phyloP scores from a whole-genome alignment of 768 basidiomycete species.

The Cystobasidium onofrii region DNA sequence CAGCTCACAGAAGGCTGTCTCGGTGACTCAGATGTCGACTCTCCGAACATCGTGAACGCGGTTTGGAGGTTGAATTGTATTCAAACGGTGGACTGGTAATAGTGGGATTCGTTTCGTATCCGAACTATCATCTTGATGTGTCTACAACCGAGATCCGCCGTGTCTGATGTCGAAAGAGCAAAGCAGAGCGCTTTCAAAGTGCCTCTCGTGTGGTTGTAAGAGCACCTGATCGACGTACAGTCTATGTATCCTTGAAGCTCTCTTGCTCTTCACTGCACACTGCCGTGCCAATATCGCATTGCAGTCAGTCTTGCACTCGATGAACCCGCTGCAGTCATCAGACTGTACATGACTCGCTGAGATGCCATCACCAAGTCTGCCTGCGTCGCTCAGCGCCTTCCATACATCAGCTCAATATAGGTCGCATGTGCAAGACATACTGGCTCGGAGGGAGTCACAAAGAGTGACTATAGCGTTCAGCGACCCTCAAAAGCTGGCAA shows the following conservation, averaged over 20 bases:
- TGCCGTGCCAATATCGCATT: not conserved
- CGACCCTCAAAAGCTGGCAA: constrained; percentile 10
- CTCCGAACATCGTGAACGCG: constrained; percentile 36
- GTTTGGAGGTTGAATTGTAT: not conserved
- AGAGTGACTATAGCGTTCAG: not conserved
- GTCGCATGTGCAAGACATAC: not conserved
- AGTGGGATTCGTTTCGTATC: constrained; percentile 18
- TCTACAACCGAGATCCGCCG: not conserved
- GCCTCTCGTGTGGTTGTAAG: no score
- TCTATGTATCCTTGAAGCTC: no score
- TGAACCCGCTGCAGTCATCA: no score
- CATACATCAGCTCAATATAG: not conserved
- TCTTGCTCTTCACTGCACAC: not conserved
- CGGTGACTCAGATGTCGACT: constrained; percentile 37
- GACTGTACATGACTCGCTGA: no score
- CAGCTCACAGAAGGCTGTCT: constrained; percentile 30
- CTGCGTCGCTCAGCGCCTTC: not conserved
- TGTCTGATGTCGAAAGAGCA: not conserved
- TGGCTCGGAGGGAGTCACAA: not conserved
- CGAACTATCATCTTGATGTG: constrained; percentile 14
- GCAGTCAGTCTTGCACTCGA: not conserved
- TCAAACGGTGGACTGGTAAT: no score
- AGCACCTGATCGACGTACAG: no score
- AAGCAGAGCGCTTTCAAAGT: no score
- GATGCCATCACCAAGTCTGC: not conserved